A percentile compares a stretch with the other conserved stretches of the same genome.
Conservation (phyloP, 495 filamentous ascomycete species). For the Apiosordaria backusii region DNA sequence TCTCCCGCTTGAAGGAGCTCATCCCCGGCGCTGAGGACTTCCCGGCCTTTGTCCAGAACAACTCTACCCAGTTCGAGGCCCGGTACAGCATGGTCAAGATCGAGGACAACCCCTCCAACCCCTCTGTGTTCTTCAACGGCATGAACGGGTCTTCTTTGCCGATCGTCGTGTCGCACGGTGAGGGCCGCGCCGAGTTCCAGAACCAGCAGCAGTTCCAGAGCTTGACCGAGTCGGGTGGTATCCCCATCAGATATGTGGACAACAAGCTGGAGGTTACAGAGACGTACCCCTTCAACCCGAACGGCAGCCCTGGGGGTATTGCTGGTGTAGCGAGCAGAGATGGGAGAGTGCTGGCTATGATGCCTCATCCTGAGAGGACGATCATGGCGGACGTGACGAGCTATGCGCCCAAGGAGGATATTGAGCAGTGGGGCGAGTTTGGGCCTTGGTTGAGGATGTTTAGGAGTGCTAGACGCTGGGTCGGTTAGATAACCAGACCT, state of each 20-base stretch:
- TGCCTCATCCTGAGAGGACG: constrained; percentile 97
- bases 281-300: constrained; percentile 88
- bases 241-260: constrained; percentile 79
- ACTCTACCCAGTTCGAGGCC: constrained; percentile 88
- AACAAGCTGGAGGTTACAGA: constrained; percentile 71
- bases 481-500: constrained; percentile 50
- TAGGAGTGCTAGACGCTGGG: constrained; percentile 78
- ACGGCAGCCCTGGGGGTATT: constrained; percentile 84
- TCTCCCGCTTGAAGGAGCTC: constrained; percentile 73
- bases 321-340: constrained; percentile 76
- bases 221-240: constrained; percentile 58
- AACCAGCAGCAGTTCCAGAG: constrained; percentile 49
- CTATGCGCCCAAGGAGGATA: constrained; percentile 61
- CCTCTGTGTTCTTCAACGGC: constrained; percentile 88
- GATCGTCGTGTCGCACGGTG: constrained; percentile 87
- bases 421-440: constrained; percentile 76
- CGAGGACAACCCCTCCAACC: constrained; percentile 52
- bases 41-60: constrained; percentile 84
- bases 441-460: constrained; percentile 86
- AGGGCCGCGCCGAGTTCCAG: constrained; percentile 78
- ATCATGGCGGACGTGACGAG: constrained; percentile 77
- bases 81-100: constrained; percentile 86
- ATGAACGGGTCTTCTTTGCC: constrained; percentile 83
- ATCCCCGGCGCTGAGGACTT: constrained; percentile 84
- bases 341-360: constrained; percentile 86